phyloP scores from a whole-genome alignment of 2,329 filamentous ascomycete genomes.

The Xylariaceae sp. region DNA sequence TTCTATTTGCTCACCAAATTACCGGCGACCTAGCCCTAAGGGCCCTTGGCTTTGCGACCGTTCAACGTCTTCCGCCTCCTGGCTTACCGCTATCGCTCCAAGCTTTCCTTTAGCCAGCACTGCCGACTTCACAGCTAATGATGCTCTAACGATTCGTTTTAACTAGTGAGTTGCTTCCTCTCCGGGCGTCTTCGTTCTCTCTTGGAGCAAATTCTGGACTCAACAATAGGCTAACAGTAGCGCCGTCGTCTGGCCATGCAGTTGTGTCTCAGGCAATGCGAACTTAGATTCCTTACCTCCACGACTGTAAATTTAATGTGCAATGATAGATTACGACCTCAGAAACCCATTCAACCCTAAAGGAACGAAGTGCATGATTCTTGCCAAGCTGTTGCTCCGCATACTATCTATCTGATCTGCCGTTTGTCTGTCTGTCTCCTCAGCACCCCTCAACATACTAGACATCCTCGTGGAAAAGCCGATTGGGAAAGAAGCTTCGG shows the following conservation, averaged over 20 bases:
- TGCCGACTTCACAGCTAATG: conserved; percentile 10
- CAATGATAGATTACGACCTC: conserved; percentile 25
- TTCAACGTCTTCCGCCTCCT: conserved; percentile 2
- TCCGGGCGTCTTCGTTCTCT: not conserved
- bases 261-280: conserved; percentile 22
- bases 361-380: conserved; percentile 1
- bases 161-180: conserved; percentile 12
- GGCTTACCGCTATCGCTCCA: not conserved
- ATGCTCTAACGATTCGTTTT: conserved; percentile 21
- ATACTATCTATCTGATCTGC: conserved; percentile 8
- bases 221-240: conserved; percentile 8
- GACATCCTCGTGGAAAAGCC: conserved; percentile 20
- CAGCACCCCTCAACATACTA: conserved; percentile 14
- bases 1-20: conserved; percentile 18
- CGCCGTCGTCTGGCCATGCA: conserved; percentile 3
- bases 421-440: conserved; percentile 4
- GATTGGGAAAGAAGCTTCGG: conserved; percentile 16
- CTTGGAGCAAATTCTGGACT: not conserved
- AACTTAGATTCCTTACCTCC: conserved; percentile 8
- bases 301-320: conserved; percentile 28
- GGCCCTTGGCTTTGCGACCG: conserved; percentile 11
- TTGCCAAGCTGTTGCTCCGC: conserved; percentile 7
- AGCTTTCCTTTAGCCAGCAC: not conserved
- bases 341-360: conserved; percentile 9
- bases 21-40: conserved; percentile 9